phyloP scores from a whole-genome alignment of 2,329 filamentous ascomycete genomes.

The Aureobasidium pullulans region DNA sequence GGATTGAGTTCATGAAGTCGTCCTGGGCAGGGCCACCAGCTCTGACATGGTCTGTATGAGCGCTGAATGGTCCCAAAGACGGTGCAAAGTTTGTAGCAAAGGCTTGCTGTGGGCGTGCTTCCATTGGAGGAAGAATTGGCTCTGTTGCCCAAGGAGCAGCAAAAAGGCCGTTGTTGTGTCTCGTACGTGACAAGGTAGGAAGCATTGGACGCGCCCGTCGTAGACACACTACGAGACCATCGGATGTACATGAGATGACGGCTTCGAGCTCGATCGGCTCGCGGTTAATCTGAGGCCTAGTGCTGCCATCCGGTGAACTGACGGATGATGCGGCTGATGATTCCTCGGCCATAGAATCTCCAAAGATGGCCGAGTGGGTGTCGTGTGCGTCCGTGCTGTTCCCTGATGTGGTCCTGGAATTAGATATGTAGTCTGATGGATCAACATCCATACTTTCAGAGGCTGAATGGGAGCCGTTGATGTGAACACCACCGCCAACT shows the following conservation, averaged over 20 bases:
- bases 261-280: conserved; percentile 68
- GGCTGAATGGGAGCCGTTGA: conserved; percentile 25
- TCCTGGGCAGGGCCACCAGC: conserved; percentile 46
- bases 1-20: conserved; percentile 70
- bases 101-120: conserved; percentile 25
- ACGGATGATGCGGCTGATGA: conserved; percentile 27
- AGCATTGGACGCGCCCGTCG: conserved; percentile 66
- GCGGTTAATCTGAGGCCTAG: neutral
- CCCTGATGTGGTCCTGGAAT: conserved; percentile 38
- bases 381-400: conserved; percentile 33
- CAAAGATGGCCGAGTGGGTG: conserved; percentile 39
- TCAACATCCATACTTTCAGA: conserved; percentile 24
- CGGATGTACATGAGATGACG: conserved; percentile 85
- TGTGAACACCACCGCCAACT: conserved; percentile 40
- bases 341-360: conserved; percentile 30
- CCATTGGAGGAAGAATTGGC: conserved; percentile 46
- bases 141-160: conserved; percentile 72
- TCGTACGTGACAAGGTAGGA: conserved; percentile 42
- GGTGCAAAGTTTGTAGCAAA: conserved; percentile 30
- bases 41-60: conserved; percentile 22
- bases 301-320: conserved; percentile 9
- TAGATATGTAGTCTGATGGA: conserved; percentile 18
- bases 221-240: conserved; percentile 76
- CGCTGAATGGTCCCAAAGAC: conserved; percentile 27
- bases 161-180: conserved; percentile 59